Evolutionary conservation across 1,284 basidiomycete species (phyloP).

Genomic region (Dichomitus squalens): DNA sequence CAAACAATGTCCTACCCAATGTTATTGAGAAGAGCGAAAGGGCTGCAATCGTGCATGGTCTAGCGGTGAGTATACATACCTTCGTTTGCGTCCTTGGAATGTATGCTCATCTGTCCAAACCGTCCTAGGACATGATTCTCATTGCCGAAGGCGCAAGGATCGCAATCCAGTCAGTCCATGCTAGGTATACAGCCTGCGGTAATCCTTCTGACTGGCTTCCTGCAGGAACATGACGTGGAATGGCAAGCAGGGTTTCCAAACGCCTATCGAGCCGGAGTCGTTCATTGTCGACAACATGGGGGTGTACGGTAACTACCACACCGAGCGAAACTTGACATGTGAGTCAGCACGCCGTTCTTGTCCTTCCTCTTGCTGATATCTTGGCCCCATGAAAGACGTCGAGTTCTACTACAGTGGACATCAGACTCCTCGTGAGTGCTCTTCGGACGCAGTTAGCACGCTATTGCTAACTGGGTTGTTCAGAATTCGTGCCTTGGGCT

Average conservation of each 20-base stretch:
- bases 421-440: constrained; percentile 56
- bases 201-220: not conserved
- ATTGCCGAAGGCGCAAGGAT: constrained; percentile 59
- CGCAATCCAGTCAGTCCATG: constrained; percentile 50
- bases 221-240: constrained; percentile 43
- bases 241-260: constrained; percentile 44
- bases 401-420: constrained; percentile 60
- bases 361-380: not conserved
- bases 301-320: constrained; percentile 38
- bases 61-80: constrained; percentile 25
- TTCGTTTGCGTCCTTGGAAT: no score
- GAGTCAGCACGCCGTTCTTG: constrained; percentile 8
- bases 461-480: not conserved
- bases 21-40: constrained; percentile 44
- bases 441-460: no score
- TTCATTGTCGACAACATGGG: constrained; percentile 40
- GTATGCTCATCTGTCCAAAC: not conserved
- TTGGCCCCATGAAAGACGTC: constrained; percentile 39
- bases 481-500: constrained; percentile 63
- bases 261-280: constrained; percentile 38
- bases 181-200: no score
- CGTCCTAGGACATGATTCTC: constrained; percentile 54
- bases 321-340: constrained; percentile 40
- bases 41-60: constrained; percentile 36
- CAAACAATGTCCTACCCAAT: constrained; percentile 37